A percentile compares a stretch with the other conserved stretches of the same genome.
Conservation (phyloP, 2,329 filamentous ascomycete species). For the Botrytis medusae region DNA sequence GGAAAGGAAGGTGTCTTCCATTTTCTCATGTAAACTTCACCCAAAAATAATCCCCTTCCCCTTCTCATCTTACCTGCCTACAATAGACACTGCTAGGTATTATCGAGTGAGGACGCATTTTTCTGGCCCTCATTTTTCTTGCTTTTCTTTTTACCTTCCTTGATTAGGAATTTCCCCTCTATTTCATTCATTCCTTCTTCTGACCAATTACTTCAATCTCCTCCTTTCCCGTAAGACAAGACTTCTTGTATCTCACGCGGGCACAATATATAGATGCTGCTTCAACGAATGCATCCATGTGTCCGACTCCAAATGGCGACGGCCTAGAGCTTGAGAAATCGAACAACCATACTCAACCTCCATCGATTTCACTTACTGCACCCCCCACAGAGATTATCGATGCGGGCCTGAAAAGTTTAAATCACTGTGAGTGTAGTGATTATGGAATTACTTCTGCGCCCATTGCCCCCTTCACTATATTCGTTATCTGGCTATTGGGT, state of each 20-base stretch:
- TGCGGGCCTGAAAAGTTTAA: slow-evolving; percentile 76
- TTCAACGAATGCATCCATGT: slow-evolving; percentile 40
- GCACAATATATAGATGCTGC: slow-evolving; percentile 31
- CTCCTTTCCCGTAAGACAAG: neutral
- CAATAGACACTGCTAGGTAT: neutral
- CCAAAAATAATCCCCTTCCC: neutral
- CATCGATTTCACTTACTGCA: slow-evolving; percentile 35
- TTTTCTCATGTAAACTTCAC: neutral
- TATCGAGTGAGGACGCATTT: neutral
- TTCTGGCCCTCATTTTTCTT: neutral
- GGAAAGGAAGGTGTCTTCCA: neutral
- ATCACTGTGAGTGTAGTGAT: slow-evolving; percentile 61
- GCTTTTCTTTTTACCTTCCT: neutral
- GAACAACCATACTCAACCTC: slow-evolving; percentile 31
- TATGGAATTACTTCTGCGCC: neutral
- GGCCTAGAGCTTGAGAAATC: slow-evolving; percentile 38
- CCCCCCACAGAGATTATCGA: slow-evolving; percentile 49
- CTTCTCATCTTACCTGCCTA: neutral
- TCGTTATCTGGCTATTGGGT: neutral
- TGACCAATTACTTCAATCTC: neutral
- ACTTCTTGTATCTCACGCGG: neutral
- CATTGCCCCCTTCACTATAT: neutral
- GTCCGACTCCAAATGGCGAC: slow-evolving; percentile 39
- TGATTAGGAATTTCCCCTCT: slow-evolving; percentile 25
- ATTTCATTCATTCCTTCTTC: slow-evolving; percentile 26